Base-by-base conservation (phyloP, 2,329 filamentous ascomycete species). In the Myriosclerotinia scirpicola region DNA sequence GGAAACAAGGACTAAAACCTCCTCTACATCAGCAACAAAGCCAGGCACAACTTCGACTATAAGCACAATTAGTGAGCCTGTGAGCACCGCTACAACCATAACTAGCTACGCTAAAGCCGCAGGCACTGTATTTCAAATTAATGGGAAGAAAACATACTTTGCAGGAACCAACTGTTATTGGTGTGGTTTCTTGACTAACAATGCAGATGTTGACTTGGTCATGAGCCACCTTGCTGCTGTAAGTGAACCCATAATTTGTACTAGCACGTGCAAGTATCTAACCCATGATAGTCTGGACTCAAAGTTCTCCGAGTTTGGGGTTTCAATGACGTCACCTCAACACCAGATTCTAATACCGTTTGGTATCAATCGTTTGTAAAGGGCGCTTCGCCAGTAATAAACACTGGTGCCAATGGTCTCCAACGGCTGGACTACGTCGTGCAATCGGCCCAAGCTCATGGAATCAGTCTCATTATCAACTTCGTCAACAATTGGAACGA, bases 401-500 rank as follows among this genome's bases (percentile, higher is more conserved):
- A 90, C 77, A 88, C 84, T 0, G 87, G 86, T 2, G 73, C 82
- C 46, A 79, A 89, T 73, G 87, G 88, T 20, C 82, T 90, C 11
- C 81, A 88, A 75, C 82, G 86, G 17, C 82, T 90, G 2, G 88
- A 90, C 73, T 85, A 85, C 64, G 86, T 90, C 1, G 86, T 90
- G 64, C 75, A 80, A 50, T 79, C 83, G 0, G 87, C 87, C 6
- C 86, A 88, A 75, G 79, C 80, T 65, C 80, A 84, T 64, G 84
- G 83, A 5, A 80, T 90, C 71, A 87, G 88, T 75, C 78, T 90
- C 6, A 87, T 90, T 68, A 83, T 88, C 73, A 84, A 85, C 71
- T 85, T 89, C 54, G 85, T 90, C 65, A 90, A 90, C 78, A 86
- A 90, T 77, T 91, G 87, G 87, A 80, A 80, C 55, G 88, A 90